Evolutionary conservation across 2,329 filamentous ascomycete species (phyloP), one percentile per base, ranked within the genome.

Genomic region (Ascosphaera pollenicola): DNA sequence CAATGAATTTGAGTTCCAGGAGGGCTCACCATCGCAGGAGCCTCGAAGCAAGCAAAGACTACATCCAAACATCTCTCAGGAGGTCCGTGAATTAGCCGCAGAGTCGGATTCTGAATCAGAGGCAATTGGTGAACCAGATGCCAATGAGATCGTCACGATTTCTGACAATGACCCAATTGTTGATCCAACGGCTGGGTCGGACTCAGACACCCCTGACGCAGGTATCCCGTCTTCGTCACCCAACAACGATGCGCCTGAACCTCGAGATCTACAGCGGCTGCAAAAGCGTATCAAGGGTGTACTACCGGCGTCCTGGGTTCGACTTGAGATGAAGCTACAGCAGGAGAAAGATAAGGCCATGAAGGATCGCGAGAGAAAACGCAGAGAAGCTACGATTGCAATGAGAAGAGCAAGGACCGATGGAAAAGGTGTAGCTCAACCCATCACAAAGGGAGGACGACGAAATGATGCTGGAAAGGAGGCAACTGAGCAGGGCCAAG

Each of bases 221-320:
- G 48, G 49, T 3, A 42, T 46, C 17, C 46, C 46, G 18, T 46
- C 48, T 17, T 35, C 40, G 35, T 37, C 35, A 7, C 31, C 37
- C 3, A 41, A 46, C 35, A 44, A 46, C 35, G 44, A 49, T 34
- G 13, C 34, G 17, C 43, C 47, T 40, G 40, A 46, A 19, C 44
- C 47, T 7, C 39, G 45, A 34, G 48, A 51, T 37, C 47, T 63
- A 8, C 49, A 51, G 43, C 46, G 43, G 18, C 45, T 58, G 10
- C 54, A 58, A 37, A 58, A 59, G 19, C 56, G 47, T 38, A 64
- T 63, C 10, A 59, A 59, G 42, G 63, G 63, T 18, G 63, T 66
- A 17, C 51, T 66, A 17, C 63, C 63, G 15, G 63, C 63, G 4
- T 66, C 63, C 17, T 65, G 60, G 58, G 43, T 61, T 17, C 53